These are phyloP conservation scores for Madurella fahalii DNA, from an alignment of 2,329 filamentous ascomycete genomes.

Conservation along the genomic window DNA sequence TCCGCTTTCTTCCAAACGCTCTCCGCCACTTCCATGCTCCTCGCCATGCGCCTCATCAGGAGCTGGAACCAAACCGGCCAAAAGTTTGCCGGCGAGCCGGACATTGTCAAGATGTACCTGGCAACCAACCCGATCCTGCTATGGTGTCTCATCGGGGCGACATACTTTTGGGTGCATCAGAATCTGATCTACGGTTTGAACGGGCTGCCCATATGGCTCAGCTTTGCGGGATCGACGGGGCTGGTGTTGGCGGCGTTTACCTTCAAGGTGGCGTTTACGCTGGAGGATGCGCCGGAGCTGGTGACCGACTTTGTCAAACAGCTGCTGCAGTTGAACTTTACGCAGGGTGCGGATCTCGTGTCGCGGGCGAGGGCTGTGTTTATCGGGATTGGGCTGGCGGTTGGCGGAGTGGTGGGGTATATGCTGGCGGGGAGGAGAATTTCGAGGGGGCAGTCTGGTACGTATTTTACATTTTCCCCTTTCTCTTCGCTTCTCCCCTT, in stretches of 20 bases:
- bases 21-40: conserved; percentile 47
- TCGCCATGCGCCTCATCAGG: conserved; percentile 61
- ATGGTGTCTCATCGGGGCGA: conserved; percentile 67
- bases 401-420: conserved; percentile 38
- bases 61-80: conserved; percentile 97
- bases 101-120: conserved; percentile 73
- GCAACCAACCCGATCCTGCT: conserved; percentile 60
- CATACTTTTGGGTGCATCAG: conserved; percentile 61
- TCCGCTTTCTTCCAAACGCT: conserved; percentile 28
- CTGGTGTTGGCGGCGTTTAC: conserved; percentile 57
- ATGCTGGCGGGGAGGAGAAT: conserved; percentile 29
- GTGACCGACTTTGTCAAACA: conserved; percentile 46
- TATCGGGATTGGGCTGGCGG: conserved; percentile 40
- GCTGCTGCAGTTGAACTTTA: conserved; percentile 39
- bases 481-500: conserved; percentile 14
- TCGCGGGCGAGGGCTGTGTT: conserved; percentile 49
- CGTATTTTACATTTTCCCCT: conserved; percentile 18
- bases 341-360: conserved; percentile 44
- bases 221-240: conserved; percentile 39
- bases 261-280: conserved; percentile 89
- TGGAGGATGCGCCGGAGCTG: conserved; percentile 82
- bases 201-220: conserved; percentile 39
- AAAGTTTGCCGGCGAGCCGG: conserved; percentile 86
- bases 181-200: conserved; percentile 41
- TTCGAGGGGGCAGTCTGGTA: conserved; percentile 28